Base-by-base conservation (phyloP, 2,329 filamentous ascomycete species). In the Botrytis medusae region DNA sequence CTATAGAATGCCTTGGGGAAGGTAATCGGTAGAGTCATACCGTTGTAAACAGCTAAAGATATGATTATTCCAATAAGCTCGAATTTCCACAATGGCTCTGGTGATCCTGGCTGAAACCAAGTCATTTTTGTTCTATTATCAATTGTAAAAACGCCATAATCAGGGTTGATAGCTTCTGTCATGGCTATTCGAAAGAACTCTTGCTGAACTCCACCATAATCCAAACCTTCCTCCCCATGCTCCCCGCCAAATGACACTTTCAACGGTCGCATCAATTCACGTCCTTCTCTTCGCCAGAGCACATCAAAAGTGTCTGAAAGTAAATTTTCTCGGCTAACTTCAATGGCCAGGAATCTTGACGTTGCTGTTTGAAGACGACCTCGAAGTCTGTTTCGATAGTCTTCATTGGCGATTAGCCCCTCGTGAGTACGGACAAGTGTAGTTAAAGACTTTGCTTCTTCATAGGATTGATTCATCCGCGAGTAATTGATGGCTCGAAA, bases 171-270 rank as follows among this genome's bases (percentile, higher is more conserved):
- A 5, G 92, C 93, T 79, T 97, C 91, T 0, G 89, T 89, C 77
- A 98, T 90, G 29, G 93, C 90, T 42, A 98, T 83, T 25, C 94
- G 90, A 83, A 99, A 98, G 81, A 97, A 98, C 76, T 99, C 96
- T 81, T 97, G 95, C 78, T 98, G 95, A 1, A 99, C 95, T 75
- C 96, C 96, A 61, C 96, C 96, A 67, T 95, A 94, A 81, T 99
- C 96, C 48, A 97, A 89, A 0, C 96, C 96, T 81, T 97, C 91
- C 81, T 98, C 96, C 44, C 94, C 93, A 71, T 87, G 86, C 48
- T 93, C 91, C 80, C 94, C 92, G 5, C 94, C 94, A 73, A 98
- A 88, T 69, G 93, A 91, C 14, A 99, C 91, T 79, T 97, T 97
- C 48, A 99, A 84, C 1, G 96, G 96, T 40, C 94, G 89, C 79